These are phyloP conservation scores for Prunus armeniaca DNA, from an alignment of 306 rosid species.

Conservation along the genomic window DNA sequence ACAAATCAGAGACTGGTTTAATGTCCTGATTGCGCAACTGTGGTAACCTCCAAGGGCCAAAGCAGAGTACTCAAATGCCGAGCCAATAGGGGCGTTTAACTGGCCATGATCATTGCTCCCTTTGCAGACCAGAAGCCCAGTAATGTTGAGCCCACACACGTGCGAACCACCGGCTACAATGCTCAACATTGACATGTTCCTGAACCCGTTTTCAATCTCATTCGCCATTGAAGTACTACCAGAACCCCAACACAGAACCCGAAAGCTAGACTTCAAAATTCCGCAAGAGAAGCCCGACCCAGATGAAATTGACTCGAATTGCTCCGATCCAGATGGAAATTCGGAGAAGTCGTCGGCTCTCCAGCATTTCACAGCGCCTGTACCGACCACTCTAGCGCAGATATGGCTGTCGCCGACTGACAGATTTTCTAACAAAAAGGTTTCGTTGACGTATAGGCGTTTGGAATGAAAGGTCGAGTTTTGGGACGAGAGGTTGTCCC, in stretches of 20 bases:
- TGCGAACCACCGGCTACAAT: constrained; percentile 61
- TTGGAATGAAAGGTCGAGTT: constrained; percentile 24
- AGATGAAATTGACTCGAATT: constrained; percentile 61
- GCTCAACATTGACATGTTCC: constrained; percentile 50
- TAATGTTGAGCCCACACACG: constrained; percentile 64
- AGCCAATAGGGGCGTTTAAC: constrained; percentile 39
- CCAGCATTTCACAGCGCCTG: constrained; percentile 61
- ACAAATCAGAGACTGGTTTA: constrained; percentile 58
- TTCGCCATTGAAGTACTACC: constrained; percentile 1
- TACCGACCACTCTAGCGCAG: constrained; percentile 51
- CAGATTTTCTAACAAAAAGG: constrained; percentile 49
- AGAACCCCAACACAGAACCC: constrained; percentile 70
- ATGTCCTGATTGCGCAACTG: constrained; percentile 55
- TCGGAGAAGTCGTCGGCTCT: constrained; percentile 13
- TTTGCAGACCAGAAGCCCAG: constrained; percentile 56
- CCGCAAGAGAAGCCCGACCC: constrained; percentile 88
- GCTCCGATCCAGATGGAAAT: constrained; percentile 28
- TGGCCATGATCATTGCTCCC: constrained; percentile 63
- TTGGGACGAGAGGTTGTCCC: constrained; percentile 34
- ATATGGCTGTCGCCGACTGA: constrained; percentile 62
- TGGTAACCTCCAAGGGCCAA: constrained; percentile 66
- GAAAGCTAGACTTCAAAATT: constrained; percentile 18
- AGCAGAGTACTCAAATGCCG: constrained; percentile 33
- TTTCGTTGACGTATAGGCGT: constrained; percentile 40
- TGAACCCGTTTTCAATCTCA: constrained; percentile 40